Evolutionary conservation across 2,329 filamentous ascomycete species (phyloP), one percentile per base, ranked within the genome.

Genomic region (Fusarium scirpi): DNA sequence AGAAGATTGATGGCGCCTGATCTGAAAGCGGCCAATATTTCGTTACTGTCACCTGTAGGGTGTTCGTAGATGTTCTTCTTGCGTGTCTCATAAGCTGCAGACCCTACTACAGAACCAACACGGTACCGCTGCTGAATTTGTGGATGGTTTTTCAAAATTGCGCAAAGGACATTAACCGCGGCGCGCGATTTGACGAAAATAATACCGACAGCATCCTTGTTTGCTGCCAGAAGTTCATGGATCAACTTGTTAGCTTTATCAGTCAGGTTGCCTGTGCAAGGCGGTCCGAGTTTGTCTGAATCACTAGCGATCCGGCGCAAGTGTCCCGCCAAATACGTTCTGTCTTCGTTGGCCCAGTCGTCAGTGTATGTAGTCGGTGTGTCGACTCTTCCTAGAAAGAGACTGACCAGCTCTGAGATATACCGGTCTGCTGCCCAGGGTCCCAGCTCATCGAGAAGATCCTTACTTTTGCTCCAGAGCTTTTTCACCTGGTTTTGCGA

Each of bases 351-450:
- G 5, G 82, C 79, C 81, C 84, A 85, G 1, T 78, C 77, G 24
- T 82, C 77, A n/a, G 82, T 76, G 62, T 60, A 80, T 13, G 71
- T 66, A 8, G 32, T 56, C 13, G 53, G 43, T 8, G 51, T 70
- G 53, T 69, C 61, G 59, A 75, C 45, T 45, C 70, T 72, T 54
- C 65, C 27, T 4, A 80, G 59, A 55, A 82, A 79, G 46, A 76
- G 72, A 3, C 67, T 77, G 12, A 89, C 80, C 6, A 85, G 84
- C 40, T 81, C 81, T 54, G 79, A 79, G 25, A 94, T 86, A 74
- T 90, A 94, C 52, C 85, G 86, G 51, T 94, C 90, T 0, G 86
- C 86, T 2, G 91, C 91, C 90, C 91, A 94, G 2, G 82, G 70
- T 0, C 92, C 92, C 6, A 94, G 83, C 47, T 91, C 85, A 5